A percentile compares a stretch with the other conserved stretches of the same genome.
phyloP scores from a whole-genome alignment of 2,329 filamentous ascomycete species.

The Cytospora piceicola region DNA sequence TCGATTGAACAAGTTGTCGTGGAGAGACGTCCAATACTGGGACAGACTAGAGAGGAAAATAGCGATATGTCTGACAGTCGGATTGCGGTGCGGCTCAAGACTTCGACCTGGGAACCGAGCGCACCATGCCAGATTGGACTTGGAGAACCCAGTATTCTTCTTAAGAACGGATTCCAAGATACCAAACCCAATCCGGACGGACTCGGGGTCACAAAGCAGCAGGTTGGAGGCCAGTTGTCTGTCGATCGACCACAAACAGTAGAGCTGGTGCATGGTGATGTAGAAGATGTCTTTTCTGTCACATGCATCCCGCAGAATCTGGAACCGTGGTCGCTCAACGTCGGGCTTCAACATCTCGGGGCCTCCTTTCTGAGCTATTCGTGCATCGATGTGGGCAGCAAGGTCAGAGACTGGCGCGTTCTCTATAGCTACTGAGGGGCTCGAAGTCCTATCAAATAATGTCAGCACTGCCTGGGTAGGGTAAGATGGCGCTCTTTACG shows the following conservation, averaged over 20 bases:
- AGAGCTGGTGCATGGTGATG: slow-evolving; percentile 67
- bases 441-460: neutral
- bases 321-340: slow-evolving; percentile 53
- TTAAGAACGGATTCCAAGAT: slow-evolving; percentile 44
- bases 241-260: slow-evolving; percentile 58
- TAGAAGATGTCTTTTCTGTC: slow-evolving; percentile 62
- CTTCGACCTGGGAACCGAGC: slow-evolving; percentile 41
- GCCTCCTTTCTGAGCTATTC: slow-evolving; percentile 9
- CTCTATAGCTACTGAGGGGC: neutral
- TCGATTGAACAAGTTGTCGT: slow-evolving; percentile 28
- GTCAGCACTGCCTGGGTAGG: slow-evolving; percentile 27
- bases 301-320: slow-evolving; percentile 63
- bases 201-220: slow-evolving; percentile 16
- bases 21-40: slow-evolving; percentile 44
- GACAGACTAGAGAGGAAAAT: slow-evolving; percentile 50
- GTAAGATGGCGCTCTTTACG: slow-evolving; percentile 9
- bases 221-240: neutral
- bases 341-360: slow-evolving; percentile 33
- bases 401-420: neutral
- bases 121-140: slow-evolving; percentile 41
- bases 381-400: slow-evolving; percentile 9
- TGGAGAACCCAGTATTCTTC: slow-evolving; percentile 42
- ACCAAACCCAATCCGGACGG: slow-evolving; percentile 42
- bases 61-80: slow-evolving; percentile 43
- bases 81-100: slow-evolving; percentile 31